Conservation (phyloP, 768 basidiomycete genomes). For the Infundibulicybe gibba region DNA sequence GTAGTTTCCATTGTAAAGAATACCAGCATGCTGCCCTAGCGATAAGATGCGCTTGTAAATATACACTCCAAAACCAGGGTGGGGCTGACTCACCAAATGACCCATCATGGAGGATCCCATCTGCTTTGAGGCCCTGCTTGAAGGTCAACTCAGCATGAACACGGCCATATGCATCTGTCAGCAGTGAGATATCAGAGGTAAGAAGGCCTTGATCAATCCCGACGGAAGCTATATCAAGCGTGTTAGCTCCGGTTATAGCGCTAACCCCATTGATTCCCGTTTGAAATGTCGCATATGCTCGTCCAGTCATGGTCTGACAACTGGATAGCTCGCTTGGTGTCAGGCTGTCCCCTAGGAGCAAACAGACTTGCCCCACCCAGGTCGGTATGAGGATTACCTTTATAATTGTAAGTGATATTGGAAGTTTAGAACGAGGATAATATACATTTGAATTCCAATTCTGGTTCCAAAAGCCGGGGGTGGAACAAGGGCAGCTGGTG, state of each 20-base stretch:
- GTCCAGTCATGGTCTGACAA: slow-evolving; percentile 36
- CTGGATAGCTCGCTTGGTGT: slow-evolving; percentile 24
- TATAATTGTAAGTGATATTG: not conserved
- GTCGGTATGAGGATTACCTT: slow-evolving; percentile 51
- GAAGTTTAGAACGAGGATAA: not conserved
- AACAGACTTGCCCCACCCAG: slow-evolving; percentile 44
- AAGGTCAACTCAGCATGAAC: slow-evolving; percentile 55
- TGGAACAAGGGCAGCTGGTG: slow-evolving; percentile 42
- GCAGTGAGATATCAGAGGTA: slow-evolving; percentile 35
- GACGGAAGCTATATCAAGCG: slow-evolving; percentile 56
- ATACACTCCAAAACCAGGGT: not conserved
- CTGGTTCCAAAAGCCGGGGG: slow-evolving; percentile 42
- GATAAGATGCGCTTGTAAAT: slow-evolving; percentile 19
- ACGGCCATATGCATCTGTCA: slow-evolving; percentile 46
- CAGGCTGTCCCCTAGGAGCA: slow-evolving; percentile 36
- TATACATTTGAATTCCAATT: slow-evolving; percentile 52
- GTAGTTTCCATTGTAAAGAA: slow-evolving; percentile 73
- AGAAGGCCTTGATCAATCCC: slow-evolving; percentile 51
- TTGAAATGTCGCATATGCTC: slow-evolving; percentile 36
- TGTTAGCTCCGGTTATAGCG: slow-evolving; percentile 50
- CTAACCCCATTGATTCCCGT: slow-evolving; percentile 33
- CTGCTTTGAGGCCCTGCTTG: slow-evolving; percentile 42
- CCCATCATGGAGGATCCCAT: slow-evolving; percentile 59
- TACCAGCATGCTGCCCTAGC: slow-evolving; percentile 54
- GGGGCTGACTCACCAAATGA: slow-evolving; percentile 38